phyloP scores from a whole-genome alignment of 805 yeast genomes.

The Barnettozyma botsteinii region DNA sequence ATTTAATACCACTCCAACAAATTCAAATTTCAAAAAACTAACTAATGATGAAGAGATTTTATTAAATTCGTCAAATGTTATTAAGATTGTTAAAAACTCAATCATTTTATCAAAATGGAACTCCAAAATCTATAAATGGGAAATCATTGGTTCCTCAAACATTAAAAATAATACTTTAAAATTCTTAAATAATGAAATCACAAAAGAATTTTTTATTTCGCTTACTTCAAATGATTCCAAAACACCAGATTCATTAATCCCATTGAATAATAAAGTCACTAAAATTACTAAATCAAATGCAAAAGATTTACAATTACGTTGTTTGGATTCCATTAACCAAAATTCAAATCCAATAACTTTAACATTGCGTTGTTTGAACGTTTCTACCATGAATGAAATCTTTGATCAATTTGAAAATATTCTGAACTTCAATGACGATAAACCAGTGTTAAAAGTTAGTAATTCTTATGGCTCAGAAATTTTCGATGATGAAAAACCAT shows the following conservation, averaged over 20 bases:
- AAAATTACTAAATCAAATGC: slow-evolving; percentile 11
- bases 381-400: slow-evolving; percentile 10
- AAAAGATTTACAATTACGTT: slow-evolving; percentile 14
- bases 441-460: slow-evolving; percentile 1
- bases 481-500: slow-evolving; percentile 17
- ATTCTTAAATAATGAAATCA: slow-evolving; percentile 12
- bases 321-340: slow-evolving; percentile 9
- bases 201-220: slow-evolving; percentile 14
- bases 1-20: neutral
- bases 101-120: slow-evolving; percentile 20
- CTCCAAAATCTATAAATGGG: slow-evolving; percentile 17
- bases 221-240: neutral
- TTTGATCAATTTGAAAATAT: slow-evolving; percentile 12
- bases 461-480: slow-evolving; percentile 9
- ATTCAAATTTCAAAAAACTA: neutral
- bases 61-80: slow-evolving; percentile 3
- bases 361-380: slow-evolving; percentile 19
- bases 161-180: slow-evolving; percentile 12
- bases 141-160: slow-evolving; percentile 15
- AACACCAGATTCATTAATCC: slow-evolving; percentile 14
- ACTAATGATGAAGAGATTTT: slow-evolving; percentile 1
- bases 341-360: slow-evolving; percentile 15
- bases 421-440: slow-evolving; percentile 2
- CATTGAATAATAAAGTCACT: slow-evolving; percentile 12
- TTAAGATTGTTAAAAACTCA: slow-evolving; percentile 12